These are phyloP conservation scores for Blakeslea trispora DNA, from an alignment of 371 early-diverging fungal species.

Conservation along the genomic window DNA sequence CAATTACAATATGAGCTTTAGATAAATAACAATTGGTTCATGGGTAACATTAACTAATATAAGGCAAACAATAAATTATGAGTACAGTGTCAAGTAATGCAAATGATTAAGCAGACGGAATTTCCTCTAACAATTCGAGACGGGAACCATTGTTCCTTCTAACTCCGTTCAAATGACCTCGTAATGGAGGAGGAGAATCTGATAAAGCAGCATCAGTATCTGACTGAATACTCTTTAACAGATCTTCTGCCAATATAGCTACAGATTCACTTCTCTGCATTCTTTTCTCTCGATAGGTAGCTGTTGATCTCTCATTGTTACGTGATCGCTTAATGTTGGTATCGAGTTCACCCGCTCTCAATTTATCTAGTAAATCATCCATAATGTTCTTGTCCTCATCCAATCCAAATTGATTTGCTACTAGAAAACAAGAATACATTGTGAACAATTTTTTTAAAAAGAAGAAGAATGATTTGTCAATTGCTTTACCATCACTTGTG, in stretches of 20 bases:
- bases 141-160: slow-evolving; percentile 13
- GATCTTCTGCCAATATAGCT: slow-evolving; percentile 69
- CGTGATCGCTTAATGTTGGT: slow-evolving; percentile 53
- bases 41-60: not conserved
- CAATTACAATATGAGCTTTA: too few species aligned
- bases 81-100: not conserved
- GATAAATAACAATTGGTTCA: too few species aligned
- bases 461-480: not conserved
- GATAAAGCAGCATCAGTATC: slow-evolving; percentile 26
- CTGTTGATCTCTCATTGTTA: slow-evolving; percentile 28
- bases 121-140: not conserved
- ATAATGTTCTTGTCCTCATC: slow-evolving; percentile 78
- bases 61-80: not conserved
- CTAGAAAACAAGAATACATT: slow-evolving; percentile 9
- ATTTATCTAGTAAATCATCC: slow-evolving; percentile 78
- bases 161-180: slow-evolving; percentile 3
- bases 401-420: slow-evolving; percentile 40
- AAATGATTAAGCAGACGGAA: not conserved
- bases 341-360: slow-evolving; percentile 73
- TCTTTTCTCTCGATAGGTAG: slow-evolving; percentile 40
- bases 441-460: too few species aligned
- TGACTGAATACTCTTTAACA: slow-evolving; percentile 67
- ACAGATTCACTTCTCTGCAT: slow-evolving; percentile 64
- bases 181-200: slow-evolving; percentile 8
- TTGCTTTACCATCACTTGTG: slow-evolving; percentile 42